Conservation (phyloP, 2,329 filamentous ascomycete genomes). For the Penicillium psychrosexuale region DNA sequence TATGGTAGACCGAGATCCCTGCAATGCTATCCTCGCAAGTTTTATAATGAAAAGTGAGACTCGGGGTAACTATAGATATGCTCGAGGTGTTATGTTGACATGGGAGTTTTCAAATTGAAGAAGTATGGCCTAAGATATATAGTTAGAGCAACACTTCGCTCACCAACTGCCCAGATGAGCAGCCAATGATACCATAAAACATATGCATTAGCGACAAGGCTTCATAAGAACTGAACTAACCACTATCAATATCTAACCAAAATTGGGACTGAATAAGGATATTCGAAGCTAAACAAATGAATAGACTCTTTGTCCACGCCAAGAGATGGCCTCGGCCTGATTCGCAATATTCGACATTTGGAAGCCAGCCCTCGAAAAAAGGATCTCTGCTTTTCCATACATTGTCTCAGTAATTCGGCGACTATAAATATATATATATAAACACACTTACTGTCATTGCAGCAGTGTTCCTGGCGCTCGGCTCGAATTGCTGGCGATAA, state of each 20-base stretch:
- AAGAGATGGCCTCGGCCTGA: conserved; percentile 3
- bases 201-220: background rate
- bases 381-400: background rate
- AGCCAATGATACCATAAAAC: background rate
- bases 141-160: background rate
- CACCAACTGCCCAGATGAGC: background rate
- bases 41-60: background rate
- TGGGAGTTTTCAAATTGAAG: background rate
- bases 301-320: conserved; percentile 8
- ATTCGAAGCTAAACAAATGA: background rate
- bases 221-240: background rate
- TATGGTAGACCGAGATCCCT: background rate
- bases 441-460: background rate
- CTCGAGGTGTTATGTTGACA: background rate
- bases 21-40: background rate
- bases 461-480: background rate
- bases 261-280: conserved; percentile 1
- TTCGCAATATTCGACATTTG: background rate
- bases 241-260: background rate
- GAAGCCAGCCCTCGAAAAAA: background rate
- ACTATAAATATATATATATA: background rate
- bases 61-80: too few species aligned
- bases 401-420: background rate
- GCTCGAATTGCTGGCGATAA: conserved; percentile 14
- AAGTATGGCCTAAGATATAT: too few species aligned